Conservation (phyloP, 306 rosid species). For the Alnus glutinosa region DNA sequence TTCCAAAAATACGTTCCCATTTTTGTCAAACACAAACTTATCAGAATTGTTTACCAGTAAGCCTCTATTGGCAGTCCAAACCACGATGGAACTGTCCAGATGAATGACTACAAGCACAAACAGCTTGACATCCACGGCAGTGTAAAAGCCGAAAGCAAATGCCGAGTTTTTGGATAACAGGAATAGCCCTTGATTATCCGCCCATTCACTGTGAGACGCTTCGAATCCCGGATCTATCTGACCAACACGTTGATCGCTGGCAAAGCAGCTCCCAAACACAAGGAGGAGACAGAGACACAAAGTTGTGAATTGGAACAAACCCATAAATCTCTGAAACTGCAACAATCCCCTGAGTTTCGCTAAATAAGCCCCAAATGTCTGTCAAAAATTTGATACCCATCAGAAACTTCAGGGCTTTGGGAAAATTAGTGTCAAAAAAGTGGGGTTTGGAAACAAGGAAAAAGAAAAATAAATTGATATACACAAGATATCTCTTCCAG, state of each 20-base stretch:
- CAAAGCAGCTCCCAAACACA: conserved; percentile 20
- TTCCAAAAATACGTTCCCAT: conserved; percentile 39
- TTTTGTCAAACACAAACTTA: conserved; percentile 38
- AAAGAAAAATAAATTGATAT: neutral
- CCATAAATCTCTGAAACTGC: conserved; percentile 18
- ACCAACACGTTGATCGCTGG: conserved; percentile 10
- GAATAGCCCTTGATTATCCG: conserved; percentile 26
- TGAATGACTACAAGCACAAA: conserved; percentile 40
- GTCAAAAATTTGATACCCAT: neutral
- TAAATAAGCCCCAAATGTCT: conserved; percentile 5
- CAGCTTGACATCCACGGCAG: conserved; percentile 15
- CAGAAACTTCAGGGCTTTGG: conserved; percentile 3
- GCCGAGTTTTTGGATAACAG: conserved; percentile 33
- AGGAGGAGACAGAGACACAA: conserved; percentile 18
- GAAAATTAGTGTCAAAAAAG: neutral
- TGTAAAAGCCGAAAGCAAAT: conserved; percentile 39
- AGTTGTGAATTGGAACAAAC: conserved; percentile 1
- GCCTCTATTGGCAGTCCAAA: conserved; percentile 62
- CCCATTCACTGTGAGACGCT: conserved; percentile 31
- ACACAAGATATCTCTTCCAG: neutral
- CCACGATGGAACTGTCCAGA: conserved; percentile 26
- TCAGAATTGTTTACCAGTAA: conserved; percentile 27
- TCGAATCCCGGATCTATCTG: conserved; percentile 40
- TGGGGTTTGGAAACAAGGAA: neutral
- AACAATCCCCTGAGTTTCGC: neutral